A percentile compares a stretch with the other conserved stretches of the same genome.
Evolutionary conservation across 305 asterid genomes (phyloP).

Genomic region (Fraxinus sp.): DNA sequence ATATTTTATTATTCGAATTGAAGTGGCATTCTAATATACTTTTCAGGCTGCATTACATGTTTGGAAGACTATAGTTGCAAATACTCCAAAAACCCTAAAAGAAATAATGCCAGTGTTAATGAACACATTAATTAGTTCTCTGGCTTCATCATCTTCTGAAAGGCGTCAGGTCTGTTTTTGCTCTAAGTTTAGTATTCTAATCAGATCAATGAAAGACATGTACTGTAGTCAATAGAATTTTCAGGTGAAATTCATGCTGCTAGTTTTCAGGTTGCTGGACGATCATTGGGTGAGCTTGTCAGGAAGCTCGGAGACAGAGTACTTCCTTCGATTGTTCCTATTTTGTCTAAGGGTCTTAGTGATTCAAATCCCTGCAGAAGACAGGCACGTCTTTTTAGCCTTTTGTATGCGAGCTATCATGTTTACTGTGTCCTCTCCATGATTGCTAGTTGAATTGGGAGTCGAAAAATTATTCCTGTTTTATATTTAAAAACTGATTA

Average conservation of each 20-base stretch:
- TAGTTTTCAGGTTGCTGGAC: constrained; percentile 80
- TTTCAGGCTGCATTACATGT: constrained; percentile 96
- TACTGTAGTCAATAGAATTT: constrained; percentile 18
- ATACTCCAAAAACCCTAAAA: constrained; percentile 96
- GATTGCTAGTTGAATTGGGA: background rate
- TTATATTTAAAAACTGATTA: background rate
- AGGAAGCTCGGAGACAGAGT: constrained; percentile 99
- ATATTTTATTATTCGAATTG: constrained; percentile 18
- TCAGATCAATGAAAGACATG: constrained; percentile 20
- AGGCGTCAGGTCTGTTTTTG: constrained; percentile 76
- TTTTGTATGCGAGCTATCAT: background rate
- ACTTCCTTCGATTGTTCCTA: constrained; percentile 93
- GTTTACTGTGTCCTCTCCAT: background rate
- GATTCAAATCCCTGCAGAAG: constrained; percentile 85
- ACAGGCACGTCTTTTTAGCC: constrained; percentile 61
- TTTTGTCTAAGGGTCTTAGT: constrained; percentile 76
- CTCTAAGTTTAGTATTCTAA: constrained; percentile 11
- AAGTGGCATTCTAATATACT: constrained; percentile 25
- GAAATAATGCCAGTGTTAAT: constrained; percentile 98
- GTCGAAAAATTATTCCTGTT: background rate
- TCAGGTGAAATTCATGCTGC: constrained; percentile 23
- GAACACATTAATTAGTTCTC: constrained; percentile 89
- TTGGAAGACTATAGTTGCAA: constrained; percentile 99
- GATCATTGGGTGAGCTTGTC: constrained; percentile 98
- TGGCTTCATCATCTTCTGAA: constrained; percentile 95